Conservation (phyloP, 1,284 basidiomycete genomes). For the Schizophyllum amplum region DNA sequence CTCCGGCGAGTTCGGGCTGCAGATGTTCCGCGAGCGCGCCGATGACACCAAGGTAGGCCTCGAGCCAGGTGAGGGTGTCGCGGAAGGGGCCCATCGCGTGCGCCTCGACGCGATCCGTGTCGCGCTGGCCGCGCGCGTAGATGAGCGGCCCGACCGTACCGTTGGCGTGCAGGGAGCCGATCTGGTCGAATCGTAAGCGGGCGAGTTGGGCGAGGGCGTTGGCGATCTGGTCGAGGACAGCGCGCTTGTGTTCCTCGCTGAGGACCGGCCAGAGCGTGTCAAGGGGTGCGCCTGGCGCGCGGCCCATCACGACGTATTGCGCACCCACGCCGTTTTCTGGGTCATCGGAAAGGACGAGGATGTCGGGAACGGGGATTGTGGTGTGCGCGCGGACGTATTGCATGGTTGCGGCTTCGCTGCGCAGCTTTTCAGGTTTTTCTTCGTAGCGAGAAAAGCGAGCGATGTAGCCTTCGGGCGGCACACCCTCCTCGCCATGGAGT, state of each 20-base stretch:
- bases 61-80: not conserved
- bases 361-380: constrained; percentile 9
- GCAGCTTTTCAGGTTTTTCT: not conserved
- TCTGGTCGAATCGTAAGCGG: constrained; percentile 8
- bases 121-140: not conserved
- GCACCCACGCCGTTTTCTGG: constrained; percentile 7
- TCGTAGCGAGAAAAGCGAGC: not conserved
- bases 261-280: constrained; percentile 1
- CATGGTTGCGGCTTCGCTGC: constrained; percentile 6
- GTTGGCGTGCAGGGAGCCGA: constrained; percentile 12
- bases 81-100: not conserved
- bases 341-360: constrained; percentile 6
- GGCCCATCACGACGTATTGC: constrained; percentile 11
- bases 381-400: constrained; percentile 7
- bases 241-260: constrained; percentile 1
- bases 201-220: constrained; percentile 10
- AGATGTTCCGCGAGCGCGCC: not conserved
- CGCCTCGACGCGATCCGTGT: not conserved
- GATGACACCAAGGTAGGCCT: not conserved
- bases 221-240: constrained; percentile 8
- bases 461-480: not conserved
- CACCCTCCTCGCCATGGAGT: not conserved
- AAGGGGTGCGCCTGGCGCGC: not conserved
- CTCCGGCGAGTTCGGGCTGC: not conserved
- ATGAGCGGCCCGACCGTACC: constrained; percentile 1